Evolutionary conservation across 371 early-diverging fungal species (phyloP).

Genomic region (Lichtheimia corymbifera): DNA sequence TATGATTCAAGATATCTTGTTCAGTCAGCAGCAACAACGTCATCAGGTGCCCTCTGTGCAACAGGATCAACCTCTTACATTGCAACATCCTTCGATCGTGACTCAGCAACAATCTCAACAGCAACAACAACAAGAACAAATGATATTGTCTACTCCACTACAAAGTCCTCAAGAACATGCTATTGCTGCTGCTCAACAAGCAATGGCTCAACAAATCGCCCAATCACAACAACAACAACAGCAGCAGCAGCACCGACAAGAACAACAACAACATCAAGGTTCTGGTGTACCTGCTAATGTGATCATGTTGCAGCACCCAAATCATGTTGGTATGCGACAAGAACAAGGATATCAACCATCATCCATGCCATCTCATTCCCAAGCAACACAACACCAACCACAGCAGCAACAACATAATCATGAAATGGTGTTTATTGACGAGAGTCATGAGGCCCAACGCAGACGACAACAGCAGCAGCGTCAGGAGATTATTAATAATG

Average conservation of each 20-base stretch:
- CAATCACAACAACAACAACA: constrained; percentile 12
- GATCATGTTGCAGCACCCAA: constrained; percentile 16
- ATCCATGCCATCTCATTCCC: background rate
- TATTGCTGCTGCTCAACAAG: constrained; percentile 19
- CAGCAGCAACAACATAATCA: background rate
- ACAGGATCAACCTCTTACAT: background rate
- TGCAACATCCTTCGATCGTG: background rate
- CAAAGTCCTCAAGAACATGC: constrained; percentile 13
- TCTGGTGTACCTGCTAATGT: constrained; percentile 7
- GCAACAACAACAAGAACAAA: constrained; percentile 8
- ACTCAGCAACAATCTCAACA: constrained; percentile 7
- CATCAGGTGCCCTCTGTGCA: background rate
- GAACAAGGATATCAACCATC: constrained; percentile 7
- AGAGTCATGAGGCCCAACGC: constrained; percentile 2
- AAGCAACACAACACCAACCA: background rate
- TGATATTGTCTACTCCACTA: background rate
- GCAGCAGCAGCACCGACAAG: background rate
- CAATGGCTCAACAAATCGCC: constrained; percentile 21
- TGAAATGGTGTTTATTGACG: constrained; percentile 6
- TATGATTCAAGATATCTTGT: constrained; percentile 17
- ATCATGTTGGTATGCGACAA: constrained; percentile 13
- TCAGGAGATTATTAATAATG: constrained; percentile 5
- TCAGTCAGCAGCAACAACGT: constrained; percentile 10
- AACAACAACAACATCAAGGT: background rate
- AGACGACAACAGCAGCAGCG: constrained; percentile 1